A percentile compares a stretch with the other conserved stretches of the same genome.
Evolutionary conservation across 805 yeast species (phyloP).

Genomic region (Schwanniomyces yamadae): DNA sequence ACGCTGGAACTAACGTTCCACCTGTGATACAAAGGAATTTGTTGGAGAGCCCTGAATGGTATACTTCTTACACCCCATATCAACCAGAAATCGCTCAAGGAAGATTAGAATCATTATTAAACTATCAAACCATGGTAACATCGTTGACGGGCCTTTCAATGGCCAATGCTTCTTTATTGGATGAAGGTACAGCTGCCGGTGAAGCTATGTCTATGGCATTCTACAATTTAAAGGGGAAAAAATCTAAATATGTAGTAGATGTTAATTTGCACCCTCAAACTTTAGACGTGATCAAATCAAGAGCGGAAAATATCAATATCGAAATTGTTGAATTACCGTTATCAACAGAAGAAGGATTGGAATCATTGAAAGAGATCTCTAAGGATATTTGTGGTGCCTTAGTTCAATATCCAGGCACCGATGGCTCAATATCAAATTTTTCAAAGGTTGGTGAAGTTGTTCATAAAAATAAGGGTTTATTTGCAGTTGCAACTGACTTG

Average conservation of each 20-base stretch:
- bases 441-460: slow-evolving; percentile 57
- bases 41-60: slow-evolving; percentile 96
- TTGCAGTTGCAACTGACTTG: slow-evolving; percentile 88
- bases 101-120: slow-evolving; percentile 82
- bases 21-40: slow-evolving; percentile 91
- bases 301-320: slow-evolving; percentile 75
- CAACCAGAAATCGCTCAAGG: slow-evolving; percentile 99
- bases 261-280: slow-evolving; percentile 82
- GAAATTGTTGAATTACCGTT: slow-evolving; percentile 60
- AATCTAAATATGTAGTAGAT: slow-evolving; percentile 69
- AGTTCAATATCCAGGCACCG: slow-evolving; percentile 87
- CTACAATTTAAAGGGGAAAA: slow-evolving; percentile 66
- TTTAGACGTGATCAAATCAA: slow-evolving; percentile 68
- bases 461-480: slow-evolving; percentile 70
- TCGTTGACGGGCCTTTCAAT: slow-evolving; percentile 93
- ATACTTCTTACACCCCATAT: slow-evolving; percentile 97
- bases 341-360: slow-evolving; percentile 36
- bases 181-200: slow-evolving; percentile 97
- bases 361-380: slow-evolving; percentile 21
- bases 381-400: slow-evolving; percentile 70
- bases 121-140: slow-evolving; percentile 87
- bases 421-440: slow-evolving; percentile 63
- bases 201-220: slow-evolving; percentile 91
- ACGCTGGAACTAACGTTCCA: slow-evolving; percentile 86
- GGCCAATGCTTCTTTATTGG: slow-evolving; percentile 91